A percentile compares a stretch with the other conserved stretches of the same genome.
Conservation (phyloP, 192 early-diverging fungal species). For the Thoreauomyces humboldtii region DNA sequence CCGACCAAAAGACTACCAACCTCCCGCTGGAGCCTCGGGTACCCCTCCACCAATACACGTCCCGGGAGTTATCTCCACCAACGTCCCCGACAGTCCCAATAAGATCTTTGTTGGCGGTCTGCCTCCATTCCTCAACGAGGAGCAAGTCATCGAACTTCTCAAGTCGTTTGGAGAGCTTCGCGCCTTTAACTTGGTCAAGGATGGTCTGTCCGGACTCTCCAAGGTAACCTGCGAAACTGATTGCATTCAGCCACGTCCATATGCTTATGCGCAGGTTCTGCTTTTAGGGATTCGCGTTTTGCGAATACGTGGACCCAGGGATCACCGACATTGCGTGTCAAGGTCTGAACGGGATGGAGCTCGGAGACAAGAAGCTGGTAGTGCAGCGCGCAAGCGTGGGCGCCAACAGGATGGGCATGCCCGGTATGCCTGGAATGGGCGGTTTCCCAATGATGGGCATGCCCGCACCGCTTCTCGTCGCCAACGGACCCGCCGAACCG, state of each 20-base stretch:
- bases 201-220: constrained; percentile 67
- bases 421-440: constrained; percentile 40
- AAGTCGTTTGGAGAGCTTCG: constrained; percentile 90
- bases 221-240: constrained; percentile 60
- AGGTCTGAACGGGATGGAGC: constrained; percentile 92
- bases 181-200: constrained; percentile 92
- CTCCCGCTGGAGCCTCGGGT: constrained; percentile 43
- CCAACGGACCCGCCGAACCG: constrained; percentile 60
- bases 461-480: constrained; percentile 41
- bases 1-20: constrained; percentile 89
- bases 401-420: constrained; percentile 53
- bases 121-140: constrained; percentile 82
- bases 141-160: constrained; percentile 92
- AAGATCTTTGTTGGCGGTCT: constrained; percentile 95
- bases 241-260: too few relatives aligned
- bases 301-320: constrained; percentile 85
- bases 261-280: too few relatives aligned
- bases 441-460: too few relatives aligned
- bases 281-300: constrained; percentile 88
- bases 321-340: constrained; percentile 93
- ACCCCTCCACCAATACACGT: constrained; percentile 63
- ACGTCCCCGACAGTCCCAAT: constrained; percentile 86
- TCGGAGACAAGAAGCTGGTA: constrained; percentile 89
- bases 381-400: constrained; percentile 92
- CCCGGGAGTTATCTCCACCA: constrained; percentile 78